A percentile compares a stretch with the other conserved stretches of the same genome.
These are phyloP conservation scores for Gymnopus androsaceus DNA, from an alignment of 1,284 basidiomycete genomes.

Conservation along the genomic window DNA sequence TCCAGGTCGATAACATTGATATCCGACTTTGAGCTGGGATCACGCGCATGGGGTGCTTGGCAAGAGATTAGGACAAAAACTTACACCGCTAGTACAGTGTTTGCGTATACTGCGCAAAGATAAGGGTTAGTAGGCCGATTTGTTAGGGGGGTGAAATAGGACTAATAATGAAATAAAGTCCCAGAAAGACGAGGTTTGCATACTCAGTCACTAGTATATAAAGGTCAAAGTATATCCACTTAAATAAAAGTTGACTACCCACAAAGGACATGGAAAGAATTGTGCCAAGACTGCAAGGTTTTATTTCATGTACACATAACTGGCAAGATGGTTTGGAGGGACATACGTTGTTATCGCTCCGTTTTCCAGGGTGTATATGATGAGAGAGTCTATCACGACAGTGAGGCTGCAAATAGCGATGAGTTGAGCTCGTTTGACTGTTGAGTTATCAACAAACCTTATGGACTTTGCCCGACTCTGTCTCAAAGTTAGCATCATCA, in stretches of 20 bases:
- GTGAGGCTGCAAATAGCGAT: background rate
- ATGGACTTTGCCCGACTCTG: slow-evolving; percentile 1
- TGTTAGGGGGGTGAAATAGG: too few relatives aligned
- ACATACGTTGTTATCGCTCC: slow-evolving; percentile 14
- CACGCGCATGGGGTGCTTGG: background rate
- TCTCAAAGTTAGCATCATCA: slow-evolving; percentile 9
- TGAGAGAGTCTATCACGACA: slow-evolving; percentile 4
- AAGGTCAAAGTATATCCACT: background rate
- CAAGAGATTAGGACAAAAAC: background rate
- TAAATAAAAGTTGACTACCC: background rate
- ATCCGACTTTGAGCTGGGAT: background rate
- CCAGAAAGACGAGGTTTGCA: slow-evolving; percentile 14
- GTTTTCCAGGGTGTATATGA: slow-evolving; percentile 10
- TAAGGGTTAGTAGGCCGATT: background rate
- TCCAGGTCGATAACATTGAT: background rate
- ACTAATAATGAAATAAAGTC: slow-evolving; percentile 11
- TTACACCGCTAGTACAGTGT: slow-evolving; percentile 11
- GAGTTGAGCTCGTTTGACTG: too few relatives aligned
- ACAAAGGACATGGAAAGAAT: slow-evolving; percentile 10
- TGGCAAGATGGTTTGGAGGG: too few relatives aligned
- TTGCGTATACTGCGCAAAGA: slow-evolving; percentile 6
- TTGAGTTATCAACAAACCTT: background rate
- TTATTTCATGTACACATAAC: background rate
- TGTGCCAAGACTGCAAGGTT: background rate
- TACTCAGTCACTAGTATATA: slow-evolving; percentile 1